Percentiles rank a stretch among this genome's conserved stretches.
Conservation (phyloP, 2,329 filamentous ascomycete genomes). For the Orbilia quercus region DNA sequence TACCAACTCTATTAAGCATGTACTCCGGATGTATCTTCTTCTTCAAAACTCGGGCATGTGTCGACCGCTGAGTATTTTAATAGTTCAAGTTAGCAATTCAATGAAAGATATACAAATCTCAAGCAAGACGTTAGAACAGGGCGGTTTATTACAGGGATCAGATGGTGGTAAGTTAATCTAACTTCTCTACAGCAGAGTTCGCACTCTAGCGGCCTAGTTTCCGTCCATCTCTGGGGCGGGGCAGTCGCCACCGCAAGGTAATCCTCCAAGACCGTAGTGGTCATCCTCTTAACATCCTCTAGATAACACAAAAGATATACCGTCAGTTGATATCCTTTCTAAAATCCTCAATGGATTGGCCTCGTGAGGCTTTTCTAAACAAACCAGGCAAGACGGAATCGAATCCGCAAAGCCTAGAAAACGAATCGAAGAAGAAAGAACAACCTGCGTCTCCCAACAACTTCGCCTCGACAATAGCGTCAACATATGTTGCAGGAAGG, state of each 20-base stretch:
- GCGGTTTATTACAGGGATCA: slow-evolving; percentile 72
- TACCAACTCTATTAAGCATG: slow-evolving; percentile 75
- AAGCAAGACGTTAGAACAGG: neutral
- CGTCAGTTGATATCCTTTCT: slow-evolving; percentile 12
- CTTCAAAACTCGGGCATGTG: slow-evolving; percentile 80
- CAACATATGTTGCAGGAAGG: slow-evolving; percentile 47
- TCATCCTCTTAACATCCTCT: slow-evolving; percentile 55
- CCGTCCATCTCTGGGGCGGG: slow-evolving; percentile 73
- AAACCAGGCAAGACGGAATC: too few relatives aligned
- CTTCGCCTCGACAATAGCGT: slow-evolving; percentile 53
- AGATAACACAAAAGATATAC: neutral
- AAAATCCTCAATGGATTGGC: neutral
- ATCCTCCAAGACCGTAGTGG: slow-evolving; percentile 65
- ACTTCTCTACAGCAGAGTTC: slow-evolving; percentile 76
- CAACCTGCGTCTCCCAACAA: slow-evolving; percentile 51
- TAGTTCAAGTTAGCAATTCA: neutral
- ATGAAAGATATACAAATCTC: neutral
- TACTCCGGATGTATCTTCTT: slow-evolving; percentile 82
- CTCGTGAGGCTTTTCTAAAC: neutral
- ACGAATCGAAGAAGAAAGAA: slow-evolving; percentile 12
- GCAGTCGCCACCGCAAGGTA: slow-evolving; percentile 72
- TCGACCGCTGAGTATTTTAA: slow-evolving; percentile 65
- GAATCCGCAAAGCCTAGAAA: neutral
- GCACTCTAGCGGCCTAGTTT: slow-evolving; percentile 72
- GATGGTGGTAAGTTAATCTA: slow-evolving; percentile 74